These are phyloP conservation scores for Fraxinus greggii DNA, from an alignment of 305 asterid genomes.

Conservation along the genomic window DNA sequence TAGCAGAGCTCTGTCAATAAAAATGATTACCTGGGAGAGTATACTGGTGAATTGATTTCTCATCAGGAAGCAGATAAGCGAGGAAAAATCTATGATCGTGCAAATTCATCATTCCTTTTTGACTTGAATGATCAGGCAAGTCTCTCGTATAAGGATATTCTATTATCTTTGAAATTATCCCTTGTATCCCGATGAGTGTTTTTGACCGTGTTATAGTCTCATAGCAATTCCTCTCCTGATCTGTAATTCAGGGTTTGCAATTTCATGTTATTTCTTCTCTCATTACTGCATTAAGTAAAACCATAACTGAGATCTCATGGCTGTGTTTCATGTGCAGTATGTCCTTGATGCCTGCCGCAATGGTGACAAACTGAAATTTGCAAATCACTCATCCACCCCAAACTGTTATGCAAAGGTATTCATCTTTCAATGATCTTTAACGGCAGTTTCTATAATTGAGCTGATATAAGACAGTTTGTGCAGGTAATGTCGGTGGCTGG, in stretches of 20 bases:
- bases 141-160: neutral
- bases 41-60: conserved; percentile 95
- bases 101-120: conserved; percentile 91
- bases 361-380: conserved; percentile 95
- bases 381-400: conserved; percentile 91
- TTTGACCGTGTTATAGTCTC: neutral
- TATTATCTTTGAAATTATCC: conserved; percentile 5
- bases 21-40: conserved; percentile 95
- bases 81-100: conserved; percentile 92
- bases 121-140: conserved; percentile 92
- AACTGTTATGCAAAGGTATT: conserved; percentile 90
- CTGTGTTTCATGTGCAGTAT: conserved; percentile 45
- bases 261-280: neutral
- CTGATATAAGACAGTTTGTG: conserved; percentile 13
- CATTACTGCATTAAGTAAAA: neutral
- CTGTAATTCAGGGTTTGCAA: neutral
- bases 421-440: conserved; percentile 4
- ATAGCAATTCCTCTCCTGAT: neutral
- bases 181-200: neutral
- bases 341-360: conserved; percentile 95
- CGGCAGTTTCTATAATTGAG: neutral
- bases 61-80: conserved; percentile 99
- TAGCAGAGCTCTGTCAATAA: conserved; percentile 81
- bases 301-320: conserved; percentile 13
- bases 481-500: conserved; percentile 94